Base-by-base conservation (phyloP, 2,329 filamentous ascomycete genomes). In the Albophoma yamanashiensis region DNA sequence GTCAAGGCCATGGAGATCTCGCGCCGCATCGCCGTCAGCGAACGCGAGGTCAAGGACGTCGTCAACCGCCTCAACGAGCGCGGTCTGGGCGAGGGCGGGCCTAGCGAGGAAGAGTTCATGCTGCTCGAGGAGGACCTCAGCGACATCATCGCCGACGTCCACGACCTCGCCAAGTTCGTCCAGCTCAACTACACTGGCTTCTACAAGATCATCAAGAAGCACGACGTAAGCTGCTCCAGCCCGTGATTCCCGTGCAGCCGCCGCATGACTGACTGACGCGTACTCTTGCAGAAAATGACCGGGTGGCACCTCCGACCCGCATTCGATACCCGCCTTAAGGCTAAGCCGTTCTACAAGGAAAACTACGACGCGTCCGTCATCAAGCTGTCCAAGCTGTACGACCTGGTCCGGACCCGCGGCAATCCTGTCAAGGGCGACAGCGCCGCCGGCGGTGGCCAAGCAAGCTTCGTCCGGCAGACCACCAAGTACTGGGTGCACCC, bases 121-220 rank as follows among this genome's bases (percentile, higher is more conserved):
- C 78, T 96, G 67, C 82, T 97, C 39, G 94, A 99, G 78, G 90
- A 96, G 72, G 92, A 96, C 69, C 77, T 99, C 69, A 96, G 92
- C 76, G 94, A 99, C 73, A 92, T 99, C 70, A 99, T 99, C 72
- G 94, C 94, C 67, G 93, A 99, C 70, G 94, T 99, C 27, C 93
- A 99, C 75, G 94, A 99, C 70, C 82, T 99, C 62, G 92, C 94
- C 74, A 97, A 97, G 77, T 99, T 96, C 73, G 95, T 96, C 8
- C 93, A 97, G 78, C 79, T 99, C 71, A 99, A 99, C 77, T 99
- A 99, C 72, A 97, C 93, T 0, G 94, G 94, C 6, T 99, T 99
- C 73, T 95, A 97, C 79, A 99, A 99, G 81, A 99, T 99, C 64
- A 96, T 99, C 76, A 99, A 99, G 82, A 99, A 99, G 81, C 94